These are phyloP conservation scores for Buddleja alternifolia DNA, from an alignment of 257 asterid genomes.

Conservation along the genomic window DNA sequence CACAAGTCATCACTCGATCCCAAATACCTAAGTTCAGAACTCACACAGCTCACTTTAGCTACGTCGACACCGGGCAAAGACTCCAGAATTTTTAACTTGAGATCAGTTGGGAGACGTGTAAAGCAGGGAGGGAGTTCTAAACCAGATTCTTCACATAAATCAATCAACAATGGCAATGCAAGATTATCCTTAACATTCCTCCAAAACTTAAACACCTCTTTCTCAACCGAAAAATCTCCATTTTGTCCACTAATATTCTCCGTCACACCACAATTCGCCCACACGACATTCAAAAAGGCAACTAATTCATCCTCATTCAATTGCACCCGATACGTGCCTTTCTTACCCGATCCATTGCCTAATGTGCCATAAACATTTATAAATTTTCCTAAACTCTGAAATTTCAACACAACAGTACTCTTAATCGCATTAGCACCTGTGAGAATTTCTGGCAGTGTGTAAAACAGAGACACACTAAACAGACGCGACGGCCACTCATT, in stretches of 20 bases:
- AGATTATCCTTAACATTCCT: conserved; percentile 71
- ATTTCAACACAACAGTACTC: conserved; percentile 46
- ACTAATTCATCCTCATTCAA: conserved; percentile 64
- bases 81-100: conserved; percentile 73
- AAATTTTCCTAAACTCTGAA: conserved; percentile 66
- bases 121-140: conserved; percentile 85
- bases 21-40: conserved; percentile 63
- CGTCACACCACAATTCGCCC: conserved; percentile 73
- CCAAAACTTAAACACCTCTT: conserved; percentile 78
- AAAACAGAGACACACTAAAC: conserved; percentile 46
- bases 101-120: conserved; percentile 71
- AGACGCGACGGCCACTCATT: conserved; percentile 48
- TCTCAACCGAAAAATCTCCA: conserved; percentile 45
- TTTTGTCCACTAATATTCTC: conserved; percentile 38
- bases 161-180: conserved; percentile 84
- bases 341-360: conserved; percentile 34
- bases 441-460: conserved; percentile 61
- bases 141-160: conserved; percentile 67
- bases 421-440: conserved; percentile 17
- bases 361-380: conserved; percentile 66
- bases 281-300: conserved; percentile 69
- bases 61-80: conserved; percentile 65
- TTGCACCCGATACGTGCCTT: conserved; percentile 35
- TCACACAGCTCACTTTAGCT: conserved; percentile 61
- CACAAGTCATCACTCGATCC: conserved; percentile 76